Conservation (phyloP, 2,329 filamentous ascomycete species). For the Penicillium sp. region DNA sequence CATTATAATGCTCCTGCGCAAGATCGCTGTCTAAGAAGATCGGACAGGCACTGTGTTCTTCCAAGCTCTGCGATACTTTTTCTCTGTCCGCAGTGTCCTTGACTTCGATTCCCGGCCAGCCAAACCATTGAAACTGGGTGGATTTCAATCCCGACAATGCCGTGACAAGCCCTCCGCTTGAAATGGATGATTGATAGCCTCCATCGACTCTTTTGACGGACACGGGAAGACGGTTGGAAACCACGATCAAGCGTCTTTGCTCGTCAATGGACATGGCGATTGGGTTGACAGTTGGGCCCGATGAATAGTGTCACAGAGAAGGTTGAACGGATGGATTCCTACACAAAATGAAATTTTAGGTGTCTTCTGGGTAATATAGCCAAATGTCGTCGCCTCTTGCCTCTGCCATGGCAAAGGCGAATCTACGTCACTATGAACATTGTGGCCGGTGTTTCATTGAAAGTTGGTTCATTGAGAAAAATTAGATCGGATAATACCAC, state of each 20-base stretch:
- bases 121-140: conserved; percentile 92
- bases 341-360: not conserved
- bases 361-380: not conserved
- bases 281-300: not conserved
- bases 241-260: conserved; percentile 57
- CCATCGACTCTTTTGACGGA: conserved; percentile 86
- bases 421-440: conserved; percentile 20
- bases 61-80: conserved; percentile 68
- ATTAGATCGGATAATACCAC: no score
- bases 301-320: not conserved
- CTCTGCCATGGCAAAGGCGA: conserved; percentile 9
- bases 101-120: conserved; percentile 88
- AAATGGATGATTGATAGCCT: conserved; percentile 81
- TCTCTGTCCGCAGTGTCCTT: conserved; percentile 70
- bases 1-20: conserved; percentile 91
- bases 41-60: conserved; percentile 78
- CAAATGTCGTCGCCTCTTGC: conserved; percentile 7
- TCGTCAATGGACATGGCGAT: conserved; percentile 5
- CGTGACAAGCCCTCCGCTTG: conserved; percentile 87
- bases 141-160: conserved; percentile 86
- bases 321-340: not conserved
- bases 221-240: conserved; percentile 89
- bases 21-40: conserved; percentile 86
- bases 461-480: no score
- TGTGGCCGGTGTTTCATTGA: not conserved